A percentile compares a stretch with the other conserved stretches of the same genome.
phyloP scores from a whole-genome alignment of 305 asterid genomes.

The Fraxinus paxiana region DNA sequence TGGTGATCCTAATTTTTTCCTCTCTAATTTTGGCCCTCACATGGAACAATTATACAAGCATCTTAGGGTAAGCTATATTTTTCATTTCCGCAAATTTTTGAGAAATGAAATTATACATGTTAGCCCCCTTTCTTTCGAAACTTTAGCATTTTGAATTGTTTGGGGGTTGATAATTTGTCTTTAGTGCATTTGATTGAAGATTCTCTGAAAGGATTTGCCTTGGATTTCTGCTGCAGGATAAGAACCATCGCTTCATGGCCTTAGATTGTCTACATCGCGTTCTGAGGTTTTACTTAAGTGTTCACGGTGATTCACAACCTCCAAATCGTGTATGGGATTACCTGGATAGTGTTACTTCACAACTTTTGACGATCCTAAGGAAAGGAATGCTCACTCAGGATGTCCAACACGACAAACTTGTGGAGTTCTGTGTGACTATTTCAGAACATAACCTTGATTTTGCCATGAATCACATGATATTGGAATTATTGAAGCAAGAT shows the following conservation, averaged over 20 bases:
- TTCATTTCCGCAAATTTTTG: slow-evolving; percentile 15
- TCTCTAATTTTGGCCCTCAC: slow-evolving; percentile 80
- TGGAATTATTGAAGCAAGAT: slow-evolving; percentile 94
- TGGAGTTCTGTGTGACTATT: slow-evolving; percentile 93
- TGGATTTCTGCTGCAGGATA: slow-evolving; percentile 62
- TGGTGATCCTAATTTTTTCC: slow-evolving; percentile 90
- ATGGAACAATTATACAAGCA: slow-evolving; percentile 98
- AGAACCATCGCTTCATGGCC: slow-evolving; percentile 98
- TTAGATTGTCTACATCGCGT: slow-evolving; percentile 97
- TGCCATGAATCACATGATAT: slow-evolving; percentile 90
- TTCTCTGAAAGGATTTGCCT: slow-evolving; percentile 14
- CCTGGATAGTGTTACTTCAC: slow-evolving; percentile 96
- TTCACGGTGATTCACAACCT: slow-evolving; percentile 90
- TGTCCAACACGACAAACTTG: slow-evolving; percentile 95
- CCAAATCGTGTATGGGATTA: slow-evolving; percentile 95
- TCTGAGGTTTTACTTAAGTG: slow-evolving; percentile 88
- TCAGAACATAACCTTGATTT: slow-evolving; percentile 99
- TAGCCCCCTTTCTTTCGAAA: not conserved
- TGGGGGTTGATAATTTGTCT: not conserved
- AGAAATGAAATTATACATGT: not conserved
- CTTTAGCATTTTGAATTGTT: not conserved
- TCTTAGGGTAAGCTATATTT: slow-evolving; percentile 60
- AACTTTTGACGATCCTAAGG: slow-evolving; percentile 83
- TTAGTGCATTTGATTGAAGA: not conserved
- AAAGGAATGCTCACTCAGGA: slow-evolving; percentile 98